These are phyloP conservation scores for Solanum chmielewskii DNA, from an alignment of 257 asterid species.

Conservation along the genomic window DNA sequence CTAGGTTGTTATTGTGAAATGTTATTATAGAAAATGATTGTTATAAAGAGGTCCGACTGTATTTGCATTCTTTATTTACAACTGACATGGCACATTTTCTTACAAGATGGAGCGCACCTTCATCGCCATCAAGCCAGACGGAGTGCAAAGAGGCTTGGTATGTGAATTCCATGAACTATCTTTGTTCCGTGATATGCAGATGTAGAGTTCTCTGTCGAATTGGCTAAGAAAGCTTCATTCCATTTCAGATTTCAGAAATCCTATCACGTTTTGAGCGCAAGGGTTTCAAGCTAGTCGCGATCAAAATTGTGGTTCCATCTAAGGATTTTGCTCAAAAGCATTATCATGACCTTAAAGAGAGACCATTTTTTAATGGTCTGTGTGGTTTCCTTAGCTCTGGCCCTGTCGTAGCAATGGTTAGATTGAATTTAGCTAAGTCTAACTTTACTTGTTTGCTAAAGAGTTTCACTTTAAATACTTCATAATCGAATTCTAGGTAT, in stretches of 20 bases:
- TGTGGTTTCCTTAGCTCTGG: conserved; percentile 99
- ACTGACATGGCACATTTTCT: neutral
- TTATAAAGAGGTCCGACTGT: neutral
- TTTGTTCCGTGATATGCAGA: neutral
- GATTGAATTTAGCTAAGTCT: conserved; percentile 7
- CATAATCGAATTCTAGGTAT: conserved; percentile 39
- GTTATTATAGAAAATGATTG: neutral
- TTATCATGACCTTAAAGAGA: conserved; percentile 87
- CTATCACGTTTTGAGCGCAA: conserved; percentile 83
- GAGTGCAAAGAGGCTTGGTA: conserved; percentile 94
- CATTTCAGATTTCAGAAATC: conserved; percentile 79
- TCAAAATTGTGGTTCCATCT: conserved; percentile 76
- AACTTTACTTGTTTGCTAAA: neutral
- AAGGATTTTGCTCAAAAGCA: conserved; percentile 84
- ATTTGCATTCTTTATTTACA: neutral
- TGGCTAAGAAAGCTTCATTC: neutral
- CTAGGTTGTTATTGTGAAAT: neutral
- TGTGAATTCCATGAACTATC: neutral
- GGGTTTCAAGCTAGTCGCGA: conserved; percentile 86
- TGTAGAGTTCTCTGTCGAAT: neutral
- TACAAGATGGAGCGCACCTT: conserved; percentile 80
- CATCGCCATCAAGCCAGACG: conserved; percentile 98
- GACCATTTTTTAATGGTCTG: conserved; percentile 83
- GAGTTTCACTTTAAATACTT: neutral
- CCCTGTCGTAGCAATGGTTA: conserved; percentile 96